A percentile compares a stretch with the other conserved stretches of the same genome.
These are phyloP conservation scores for Globisporangium acanthophoron DNA, from an alignment of 352 stramenopile species.

Conservation along the genomic window DNA sequence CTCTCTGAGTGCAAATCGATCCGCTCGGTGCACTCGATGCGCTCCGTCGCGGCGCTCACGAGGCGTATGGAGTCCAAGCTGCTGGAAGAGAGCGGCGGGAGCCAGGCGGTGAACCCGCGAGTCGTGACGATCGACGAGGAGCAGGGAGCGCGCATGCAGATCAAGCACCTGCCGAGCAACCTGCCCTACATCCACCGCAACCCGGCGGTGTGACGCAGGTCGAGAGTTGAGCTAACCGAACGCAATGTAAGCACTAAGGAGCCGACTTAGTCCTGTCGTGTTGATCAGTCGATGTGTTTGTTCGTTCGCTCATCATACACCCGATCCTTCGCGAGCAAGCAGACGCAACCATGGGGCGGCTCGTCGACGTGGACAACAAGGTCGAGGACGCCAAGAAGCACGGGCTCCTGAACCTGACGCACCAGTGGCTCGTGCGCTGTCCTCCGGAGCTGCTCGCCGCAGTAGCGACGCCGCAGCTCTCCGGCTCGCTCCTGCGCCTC, in stretches of 20 bases:
- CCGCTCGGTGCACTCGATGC: constrained; percentile 77
- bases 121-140: constrained; percentile 90
- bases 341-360: constrained; percentile 16
- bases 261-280: background rate
- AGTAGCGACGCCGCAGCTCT: constrained; percentile 16
- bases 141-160: constrained; percentile 76
- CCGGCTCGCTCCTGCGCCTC: constrained; percentile 44
- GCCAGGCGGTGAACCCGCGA: constrained; percentile 46
- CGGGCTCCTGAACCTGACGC: constrained; percentile 51
- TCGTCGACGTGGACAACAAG: constrained; percentile 28
- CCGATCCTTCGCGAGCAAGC: background rate
- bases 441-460: constrained; percentile 35
- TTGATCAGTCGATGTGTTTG: background rate
- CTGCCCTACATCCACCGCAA: constrained; percentile 94
- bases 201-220: constrained; percentile 71
- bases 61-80: constrained; percentile 73
- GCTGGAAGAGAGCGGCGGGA: constrained; percentile 17
- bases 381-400: constrained; percentile 57
- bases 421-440: constrained; percentile 34
- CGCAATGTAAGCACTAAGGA: background rate
- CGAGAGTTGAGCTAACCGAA: background rate
- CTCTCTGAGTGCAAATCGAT: constrained; percentile 86
- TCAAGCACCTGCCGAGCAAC: constrained; percentile 89
- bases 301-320: background rate
- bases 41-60: constrained; percentile 69